Evolutionary conservation across 441 rosid species (phyloP).

Genomic region (Geranium incanum): DNA sequence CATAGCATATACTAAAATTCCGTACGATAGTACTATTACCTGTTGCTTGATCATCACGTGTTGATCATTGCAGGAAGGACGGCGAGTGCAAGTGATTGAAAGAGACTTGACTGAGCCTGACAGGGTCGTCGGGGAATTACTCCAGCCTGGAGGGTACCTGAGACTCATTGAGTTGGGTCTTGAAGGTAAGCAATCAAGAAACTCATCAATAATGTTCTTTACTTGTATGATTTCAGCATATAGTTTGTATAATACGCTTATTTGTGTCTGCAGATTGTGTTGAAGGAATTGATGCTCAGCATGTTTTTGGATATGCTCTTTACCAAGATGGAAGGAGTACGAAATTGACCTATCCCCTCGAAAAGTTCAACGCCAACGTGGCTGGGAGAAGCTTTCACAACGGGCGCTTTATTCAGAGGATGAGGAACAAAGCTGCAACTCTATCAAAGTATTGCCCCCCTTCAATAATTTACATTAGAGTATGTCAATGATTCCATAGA

Average conservation of each 20-base stretch:
- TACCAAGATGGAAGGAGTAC: constrained; percentile 1
- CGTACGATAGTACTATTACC: background rate
- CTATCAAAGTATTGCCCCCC: background rate
- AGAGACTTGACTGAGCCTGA: constrained; percentile 8
- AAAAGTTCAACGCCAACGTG: background rate
- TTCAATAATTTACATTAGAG: background rate
- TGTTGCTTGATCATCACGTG: background rate
- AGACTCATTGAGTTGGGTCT: constrained; percentile 3
- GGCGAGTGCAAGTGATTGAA: constrained; percentile 7
- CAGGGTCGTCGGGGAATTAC: constrained; percentile 6
- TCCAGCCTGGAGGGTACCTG: constrained; percentile 1
- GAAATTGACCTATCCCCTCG: background rate
- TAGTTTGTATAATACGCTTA: too few relatives aligned
- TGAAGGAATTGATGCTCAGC: background rate
- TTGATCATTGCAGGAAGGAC: constrained; percentile 7
- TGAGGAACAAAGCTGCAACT: constrained; percentile 1
- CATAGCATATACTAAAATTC: too few relatives aligned
- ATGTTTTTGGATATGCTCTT: background rate
- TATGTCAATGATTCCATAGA: background rate
- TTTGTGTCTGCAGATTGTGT: background rate
- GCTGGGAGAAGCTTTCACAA: constrained; percentile 7
- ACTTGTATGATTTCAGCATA: too few relatives aligned
- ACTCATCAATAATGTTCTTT: background rate
- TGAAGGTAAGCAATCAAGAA: background rate
- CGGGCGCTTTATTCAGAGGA: background rate